Evolutionary conservation across 495 filamentous ascomycete genomes (phyloP).

Genomic region (Geoglossum glabrum): DNA sequence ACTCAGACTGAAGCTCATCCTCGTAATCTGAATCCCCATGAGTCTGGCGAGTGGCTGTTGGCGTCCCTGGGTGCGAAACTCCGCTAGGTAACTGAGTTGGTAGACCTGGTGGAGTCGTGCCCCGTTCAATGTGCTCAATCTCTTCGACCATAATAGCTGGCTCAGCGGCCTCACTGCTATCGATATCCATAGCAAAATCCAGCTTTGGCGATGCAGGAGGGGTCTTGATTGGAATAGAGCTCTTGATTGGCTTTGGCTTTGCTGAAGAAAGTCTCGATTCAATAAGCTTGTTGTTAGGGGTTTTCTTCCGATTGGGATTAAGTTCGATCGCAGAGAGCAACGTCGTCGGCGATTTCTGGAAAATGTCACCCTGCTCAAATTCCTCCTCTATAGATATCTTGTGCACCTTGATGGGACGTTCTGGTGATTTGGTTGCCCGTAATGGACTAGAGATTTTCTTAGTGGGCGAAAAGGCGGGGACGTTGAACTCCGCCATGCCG

Average conservation of each 20-base stretch:
- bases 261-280: not conserved
- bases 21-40: slow-evolving; percentile 30
- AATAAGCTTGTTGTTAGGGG: not conserved
- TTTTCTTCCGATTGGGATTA: not conserved
- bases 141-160: not conserved
- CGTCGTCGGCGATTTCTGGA: not conserved
- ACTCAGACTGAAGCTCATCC: slow-evolving; percentile 28
- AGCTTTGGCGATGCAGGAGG: not conserved
- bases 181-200: not conserved
- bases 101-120: not conserved
- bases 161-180: not conserved
- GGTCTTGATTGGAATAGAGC: not conserved
- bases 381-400: slow-evolving; percentile 3
- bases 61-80: not conserved
- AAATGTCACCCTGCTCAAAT: not conserved
- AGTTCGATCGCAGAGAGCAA: not conserved
- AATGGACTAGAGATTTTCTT: not conserved
- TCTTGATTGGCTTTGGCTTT: not conserved
- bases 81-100: not conserved
- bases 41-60: slow-evolving; percentile 7
- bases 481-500: not conserved
- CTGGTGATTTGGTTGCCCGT: not conserved
- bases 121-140: not conserved
- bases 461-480: not conserved
- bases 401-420: slow-evolving; percentile 5